These are phyloP conservation scores for Trichoderma koningii DNA, from an alignment of 2,329 filamentous ascomycete genomes.

Conservation along the genomic window DNA sequence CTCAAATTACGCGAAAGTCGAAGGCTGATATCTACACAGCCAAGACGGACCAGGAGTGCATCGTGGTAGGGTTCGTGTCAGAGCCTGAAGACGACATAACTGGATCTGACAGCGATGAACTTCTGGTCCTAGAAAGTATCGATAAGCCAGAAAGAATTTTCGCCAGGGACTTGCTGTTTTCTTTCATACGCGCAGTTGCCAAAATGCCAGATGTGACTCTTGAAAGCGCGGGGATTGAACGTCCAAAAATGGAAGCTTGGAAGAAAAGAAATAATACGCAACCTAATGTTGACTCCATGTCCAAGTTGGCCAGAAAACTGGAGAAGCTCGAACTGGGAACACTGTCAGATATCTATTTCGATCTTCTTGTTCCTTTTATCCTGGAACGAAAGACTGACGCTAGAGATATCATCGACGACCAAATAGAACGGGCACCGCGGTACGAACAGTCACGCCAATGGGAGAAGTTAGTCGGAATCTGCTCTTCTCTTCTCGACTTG, in stretches of 20 bases:
- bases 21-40: too few relatives aligned
- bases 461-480: background rate
- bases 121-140: too few relatives aligned
- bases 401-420: too few relatives aligned
- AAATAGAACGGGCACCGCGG: too few relatives aligned
- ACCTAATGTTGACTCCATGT: background rate
- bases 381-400: constrained; percentile 1
- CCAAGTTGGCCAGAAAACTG: background rate
- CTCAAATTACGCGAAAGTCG: too few relatives aligned
- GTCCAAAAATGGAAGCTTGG: background rate
- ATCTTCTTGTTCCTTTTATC: constrained; percentile 9
- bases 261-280: too few relatives aligned
- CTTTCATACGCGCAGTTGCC: constrained; percentile 36
- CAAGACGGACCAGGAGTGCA: too few relatives aligned
- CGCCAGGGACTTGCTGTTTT: constrained; percentile 35
- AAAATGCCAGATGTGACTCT: constrained; percentile 26
- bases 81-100: too few relatives aligned
- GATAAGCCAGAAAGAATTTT: too few relatives aligned
- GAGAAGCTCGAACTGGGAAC: constrained; percentile 8
- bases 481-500: background rate
- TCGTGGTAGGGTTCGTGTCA: too few relatives aligned
- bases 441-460: background rate
- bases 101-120: too few relatives aligned
- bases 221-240: background rate
- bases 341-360: background rate